Base-by-base conservation (phyloP, 768 basidiomycete species). In the Dentipellis fragilis region DNA sequence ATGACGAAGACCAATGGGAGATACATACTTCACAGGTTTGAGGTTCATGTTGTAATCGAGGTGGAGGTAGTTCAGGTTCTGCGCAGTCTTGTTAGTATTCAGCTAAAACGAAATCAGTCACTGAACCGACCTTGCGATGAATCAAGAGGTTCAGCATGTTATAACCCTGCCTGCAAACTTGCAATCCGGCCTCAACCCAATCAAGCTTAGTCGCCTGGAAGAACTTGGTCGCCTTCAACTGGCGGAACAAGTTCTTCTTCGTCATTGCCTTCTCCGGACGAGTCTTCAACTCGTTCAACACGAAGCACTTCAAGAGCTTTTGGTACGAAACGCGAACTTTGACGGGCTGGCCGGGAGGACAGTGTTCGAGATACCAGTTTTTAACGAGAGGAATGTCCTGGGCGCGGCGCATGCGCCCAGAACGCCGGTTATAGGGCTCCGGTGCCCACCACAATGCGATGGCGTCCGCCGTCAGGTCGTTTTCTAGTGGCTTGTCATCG, bases 241-340 rank as follows among this genome's bases (percentile, higher is more conserved):
- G 90, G 46, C 92, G 80, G 80, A 99, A 98, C 51, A 98, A 68
- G 66, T 94, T 96, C 75, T 95, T 93, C 83, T 95, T 98, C 60
- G 90, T 87, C 89, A 96, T 95, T 8, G 96, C 87, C 71, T 96
- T 98, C 70, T 96, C 93, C 5, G 85, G 79, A 48, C 89, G 78
- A 54, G 85, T 85, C 65, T 89, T 85, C 46, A 99, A 77, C 69
- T 94, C 93, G 68, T 99, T 99, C 63, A 98, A 77, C 16, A 99
- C 96, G 70, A 79, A 98, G 67, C 88, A 87, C 71, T 99, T 99
- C 57, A 95, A 77, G 34, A 99, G 76, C 72, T 99, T 99, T 76
- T 99, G 96, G 67, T 99, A 98, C 37, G 95, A 98, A 0, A 99
- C 96, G 59, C 96, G 87, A 64, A 98, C 91, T 79, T 99, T 99